phyloP scores from a whole-genome alignment of 768 basidiomycete species.

The Boletus speciosus region DNA sequence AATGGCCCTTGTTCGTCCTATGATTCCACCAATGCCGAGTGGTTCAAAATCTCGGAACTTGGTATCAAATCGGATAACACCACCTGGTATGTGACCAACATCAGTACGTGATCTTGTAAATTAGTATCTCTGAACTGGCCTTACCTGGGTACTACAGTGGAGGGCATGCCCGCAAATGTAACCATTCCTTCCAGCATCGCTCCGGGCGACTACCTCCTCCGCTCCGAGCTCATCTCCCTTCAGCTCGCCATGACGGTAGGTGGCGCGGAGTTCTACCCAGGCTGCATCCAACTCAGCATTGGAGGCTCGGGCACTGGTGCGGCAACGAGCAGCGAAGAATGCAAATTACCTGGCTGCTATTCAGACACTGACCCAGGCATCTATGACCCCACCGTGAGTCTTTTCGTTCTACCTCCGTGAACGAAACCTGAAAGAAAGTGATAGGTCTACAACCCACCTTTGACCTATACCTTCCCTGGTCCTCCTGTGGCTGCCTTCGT shows the following conservation, averaged over 20 bases:
- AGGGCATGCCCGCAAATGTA: constrained; percentile 38
- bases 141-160: constrained; percentile 22
- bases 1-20: constrained; percentile 54
- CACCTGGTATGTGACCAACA: constrained; percentile 48
- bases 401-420: not conserved
- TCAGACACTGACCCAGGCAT: constrained; percentile 67
- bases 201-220: constrained; percentile 69
- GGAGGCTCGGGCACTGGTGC: constrained; percentile 26
- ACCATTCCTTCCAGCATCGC: constrained; percentile 51
- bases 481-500: constrained; percentile 46
- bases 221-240: constrained; percentile 76
- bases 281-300: constrained; percentile 28
- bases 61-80: constrained; percentile 35
- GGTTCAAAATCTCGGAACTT: constrained; percentile 69
- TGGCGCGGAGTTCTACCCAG: constrained; percentile 48
- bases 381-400: constrained; percentile 43
- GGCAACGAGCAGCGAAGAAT: constrained; percentile 35
- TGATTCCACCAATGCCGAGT: constrained; percentile 54
- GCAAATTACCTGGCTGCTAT: constrained; percentile 69
- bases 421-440: not conserved
- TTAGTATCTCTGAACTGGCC: not conserved
- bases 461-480: constrained; percentile 52
- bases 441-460: constrained; percentile 31
- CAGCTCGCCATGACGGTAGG: constrained; percentile 54
- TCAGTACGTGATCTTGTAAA: constrained; percentile 39